phyloP scores from a whole-genome alignment of 371 early-diverging fungal genomes.

The Cokeromyces recurvatus region DNA sequence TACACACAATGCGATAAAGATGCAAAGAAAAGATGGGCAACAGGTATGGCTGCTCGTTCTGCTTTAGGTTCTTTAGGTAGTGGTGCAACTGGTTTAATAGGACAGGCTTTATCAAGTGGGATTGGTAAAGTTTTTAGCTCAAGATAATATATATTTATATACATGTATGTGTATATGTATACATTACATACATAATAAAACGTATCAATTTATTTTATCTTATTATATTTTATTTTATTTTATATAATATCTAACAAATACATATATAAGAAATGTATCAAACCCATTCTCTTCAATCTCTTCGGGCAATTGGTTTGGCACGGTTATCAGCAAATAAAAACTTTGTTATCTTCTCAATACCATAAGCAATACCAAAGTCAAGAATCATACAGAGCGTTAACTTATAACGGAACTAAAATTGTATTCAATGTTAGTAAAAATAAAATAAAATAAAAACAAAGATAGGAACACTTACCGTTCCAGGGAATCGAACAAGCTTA shows the following conservation, averaged over 20 bases:
- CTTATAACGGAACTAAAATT: constrained; percentile 64
- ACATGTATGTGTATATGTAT: too few species aligned
- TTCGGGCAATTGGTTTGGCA: constrained; percentile 57
- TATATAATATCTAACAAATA: too few species aligned
- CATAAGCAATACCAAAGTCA: constrained; percentile 69
- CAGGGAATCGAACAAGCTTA: constrained; percentile 90
- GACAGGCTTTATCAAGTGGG: constrained; percentile 35
- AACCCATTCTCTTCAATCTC: too few species aligned
- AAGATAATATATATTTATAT: too few species aligned
- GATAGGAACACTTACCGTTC: constrained; percentile 46
- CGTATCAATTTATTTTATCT: too few species aligned
- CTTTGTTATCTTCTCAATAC: constrained; percentile 60
- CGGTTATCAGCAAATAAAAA: constrained; percentile 68
- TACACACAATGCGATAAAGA: constrained; percentile 94
- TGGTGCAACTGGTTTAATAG: constrained; percentile 35
- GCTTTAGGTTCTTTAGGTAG: constrained; percentile 38
- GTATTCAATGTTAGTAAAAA: too few species aligned
- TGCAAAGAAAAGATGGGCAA: constrained; percentile 70
- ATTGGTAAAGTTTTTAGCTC: constrained; percentile 32
- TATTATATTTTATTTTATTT: too few species aligned
- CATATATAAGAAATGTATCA: too few species aligned
- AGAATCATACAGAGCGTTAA: constrained; percentile 65
- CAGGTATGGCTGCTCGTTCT: constrained; percentile 40
- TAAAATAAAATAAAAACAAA: constrained; percentile 35
- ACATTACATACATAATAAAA: too few species aligned